Conservation (phyloP, 1,284 basidiomycete species). For the Sphagnurus paluster region DNA sequence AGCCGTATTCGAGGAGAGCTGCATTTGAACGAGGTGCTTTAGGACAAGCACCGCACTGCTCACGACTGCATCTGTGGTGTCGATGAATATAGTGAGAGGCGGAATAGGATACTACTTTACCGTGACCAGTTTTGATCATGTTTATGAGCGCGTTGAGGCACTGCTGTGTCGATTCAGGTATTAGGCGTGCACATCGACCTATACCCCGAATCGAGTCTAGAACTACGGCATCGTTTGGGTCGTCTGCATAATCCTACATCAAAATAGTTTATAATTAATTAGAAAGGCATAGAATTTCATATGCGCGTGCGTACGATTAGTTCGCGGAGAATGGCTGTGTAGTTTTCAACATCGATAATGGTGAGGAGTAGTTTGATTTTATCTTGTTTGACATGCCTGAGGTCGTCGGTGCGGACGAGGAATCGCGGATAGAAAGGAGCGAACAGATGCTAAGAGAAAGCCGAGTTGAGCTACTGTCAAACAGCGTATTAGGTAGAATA, state of each 20-base stretch:
- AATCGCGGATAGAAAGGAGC: conserved; percentile 63
- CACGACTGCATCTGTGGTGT: conserved; percentile 61
- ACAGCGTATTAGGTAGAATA: conserved; percentile 3
- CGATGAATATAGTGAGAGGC: neutral
- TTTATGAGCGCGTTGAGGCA: conserved; percentile 76
- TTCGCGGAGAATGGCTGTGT: conserved; percentile 72
- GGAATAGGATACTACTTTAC: conserved; percentile 35
- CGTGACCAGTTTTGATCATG: conserved; percentile 76
- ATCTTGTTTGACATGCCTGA: conserved; percentile 60
- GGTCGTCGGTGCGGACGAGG: conserved; percentile 69
- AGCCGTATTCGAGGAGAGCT: conserved; percentile 38
- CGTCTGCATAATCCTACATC: conserved; percentile 83
- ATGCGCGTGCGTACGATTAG: conserved; percentile 69
- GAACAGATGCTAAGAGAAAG: conserved; percentile 52
- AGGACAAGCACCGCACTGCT: conserved; percentile 81
- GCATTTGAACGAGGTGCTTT: conserved; percentile 78
- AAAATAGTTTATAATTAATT: too few species aligned
- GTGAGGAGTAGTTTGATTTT: conserved; percentile 75
- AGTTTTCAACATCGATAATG: conserved; percentile 67
- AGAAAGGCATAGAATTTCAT: too few species aligned
- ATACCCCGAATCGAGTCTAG: conserved; percentile 75
- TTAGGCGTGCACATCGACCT: conserved; percentile 68
- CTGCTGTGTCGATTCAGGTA: conserved; percentile 67
- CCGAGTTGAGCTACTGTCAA: conserved; percentile 7
- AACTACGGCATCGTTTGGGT: conserved; percentile 70